Percentiles rank a stretch among this genome's conserved stretches.
These are phyloP conservation scores for Candida tammaniensis DNA, from an alignment of 805 yeast species.

Conservation along the genomic window DNA sequence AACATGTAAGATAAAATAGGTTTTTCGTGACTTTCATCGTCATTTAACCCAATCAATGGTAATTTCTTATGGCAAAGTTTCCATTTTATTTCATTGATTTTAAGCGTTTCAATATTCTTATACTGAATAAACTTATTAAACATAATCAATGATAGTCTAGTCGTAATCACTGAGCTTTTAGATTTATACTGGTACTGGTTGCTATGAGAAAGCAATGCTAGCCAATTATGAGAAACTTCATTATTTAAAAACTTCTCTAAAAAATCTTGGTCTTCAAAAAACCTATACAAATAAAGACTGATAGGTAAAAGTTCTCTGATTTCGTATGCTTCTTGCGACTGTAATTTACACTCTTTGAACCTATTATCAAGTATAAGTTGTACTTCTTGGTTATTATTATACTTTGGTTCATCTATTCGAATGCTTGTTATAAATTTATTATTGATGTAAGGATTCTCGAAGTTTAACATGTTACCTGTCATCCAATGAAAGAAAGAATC, in stretches of 20 bases:
- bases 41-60: conserved; percentile 30
- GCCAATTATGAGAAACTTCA: conserved; percentile 26
- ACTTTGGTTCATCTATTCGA: conserved; percentile 3
- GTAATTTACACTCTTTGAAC: conserved; percentile 3
- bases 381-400: conserved; percentile 2
- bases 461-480: conserved; percentile 14
- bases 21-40: conserved; percentile 22
- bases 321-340: conserved; percentile 9
- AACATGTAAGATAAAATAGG: conserved; percentile 31
- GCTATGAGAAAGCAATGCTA: conserved; percentile 36
- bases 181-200: conserved; percentile 37
- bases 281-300: conserved; percentile 15
- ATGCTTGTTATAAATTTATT: conserved; percentile 1
- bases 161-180: conserved; percentile 18
- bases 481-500: conserved; percentile 33
- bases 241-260: conserved; percentile 3
- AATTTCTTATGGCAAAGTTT: conserved; percentile 39
- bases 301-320: conserved; percentile 10
- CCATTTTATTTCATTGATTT: conserved; percentile 38
- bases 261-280: conserved; percentile 5
- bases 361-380: conserved; percentile 2
- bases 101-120: conserved; percentile 7
- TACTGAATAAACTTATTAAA: conserved; percentile 24
- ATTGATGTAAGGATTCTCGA: conserved; percentile 10
- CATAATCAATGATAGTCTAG: conserved; percentile 26